A percentile compares a stretch with the other conserved stretches of the same genome.
phyloP scores from a whole-genome alignment of 192 early-diverging fungal species.

The Entomortierella chlamydospora region DNA sequence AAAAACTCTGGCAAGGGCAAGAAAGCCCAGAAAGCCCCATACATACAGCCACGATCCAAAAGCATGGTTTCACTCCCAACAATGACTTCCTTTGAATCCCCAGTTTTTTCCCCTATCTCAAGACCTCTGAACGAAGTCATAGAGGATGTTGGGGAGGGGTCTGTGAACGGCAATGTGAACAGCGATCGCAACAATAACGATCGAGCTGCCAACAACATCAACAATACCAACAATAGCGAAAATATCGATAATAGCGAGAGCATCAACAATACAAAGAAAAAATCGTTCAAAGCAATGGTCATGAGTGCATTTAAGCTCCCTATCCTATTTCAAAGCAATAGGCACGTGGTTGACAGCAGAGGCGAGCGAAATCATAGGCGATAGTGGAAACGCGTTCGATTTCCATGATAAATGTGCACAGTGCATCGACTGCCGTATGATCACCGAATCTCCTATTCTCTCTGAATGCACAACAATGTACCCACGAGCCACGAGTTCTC shows the following conservation, averaged over 20 bases:
- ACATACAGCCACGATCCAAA: conserved; percentile 11
- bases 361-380: conserved; percentile 2
- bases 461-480: background rate
- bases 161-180: background rate
- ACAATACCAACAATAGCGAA: background rate
- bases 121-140: background rate
- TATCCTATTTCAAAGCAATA: conserved; percentile 1
- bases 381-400: conserved; percentile 18
- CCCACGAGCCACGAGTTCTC: background rate
- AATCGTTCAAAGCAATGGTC: conserved; percentile 20
- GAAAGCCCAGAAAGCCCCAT: background rate
- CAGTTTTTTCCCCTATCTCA: background rate
- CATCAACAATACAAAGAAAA: background rate
- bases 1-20: background rate
- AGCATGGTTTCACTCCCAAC: conserved; percentile 30
- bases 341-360: background rate
- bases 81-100: background rate
- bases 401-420: conserved; percentile 6
- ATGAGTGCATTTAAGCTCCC: conserved; percentile 15
- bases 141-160: background rate
- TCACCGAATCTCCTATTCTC: background rate
- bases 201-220: background rate
- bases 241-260: background rate
- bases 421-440: conserved; percentile 3
- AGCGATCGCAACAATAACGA: background rate